Percentiles rank a stretch among this genome's conserved stretches.
Conservation (phyloP, 1,284 basidiomycete species). For the Microbotryomycetes sp. region DNA sequence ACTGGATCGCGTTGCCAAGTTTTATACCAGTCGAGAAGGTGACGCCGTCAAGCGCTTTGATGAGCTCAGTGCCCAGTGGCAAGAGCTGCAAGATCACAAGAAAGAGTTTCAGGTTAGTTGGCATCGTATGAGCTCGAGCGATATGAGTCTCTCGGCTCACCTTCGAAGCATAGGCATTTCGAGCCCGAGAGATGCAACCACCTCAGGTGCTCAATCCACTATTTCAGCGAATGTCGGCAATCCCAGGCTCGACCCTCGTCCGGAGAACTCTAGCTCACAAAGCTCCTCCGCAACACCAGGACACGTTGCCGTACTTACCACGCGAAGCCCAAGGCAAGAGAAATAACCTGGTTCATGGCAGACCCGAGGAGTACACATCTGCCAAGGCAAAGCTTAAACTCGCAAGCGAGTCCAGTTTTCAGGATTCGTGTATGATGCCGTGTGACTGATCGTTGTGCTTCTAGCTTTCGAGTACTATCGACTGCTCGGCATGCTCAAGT, state of each 20-base stretch:
- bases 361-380: slow-evolving; percentile 24
- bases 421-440: too few relatives aligned
- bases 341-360: not conserved
- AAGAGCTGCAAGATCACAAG: slow-evolving; percentile 26
- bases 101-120: slow-evolving; percentile 20
- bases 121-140: not conserved
- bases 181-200: slow-evolving; percentile 2
- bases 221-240: slow-evolving; percentile 1
- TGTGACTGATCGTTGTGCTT: too few relatives aligned
- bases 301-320: not conserved
- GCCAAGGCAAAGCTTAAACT: slow-evolving; percentile 29
- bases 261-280: slow-evolving; percentile 14
- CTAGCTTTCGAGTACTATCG: slow-evolving; percentile 32
- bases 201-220: slow-evolving; percentile 16
- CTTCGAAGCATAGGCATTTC: not conserved
- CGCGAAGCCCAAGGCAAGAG: not conserved
- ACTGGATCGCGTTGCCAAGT: slow-evolving; percentile 12
- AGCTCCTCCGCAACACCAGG: not conserved
- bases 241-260: slow-evolving; percentile 22
- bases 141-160: not conserved
- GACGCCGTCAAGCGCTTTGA: slow-evolving; percentile 22
- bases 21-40: slow-evolving; percentile 20
- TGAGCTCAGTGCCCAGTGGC: slow-evolving; percentile 23
- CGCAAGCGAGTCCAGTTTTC: slow-evolving; percentile 12
- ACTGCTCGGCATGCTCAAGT: slow-evolving; percentile 28